Base-by-base conservation (phyloP, 495 filamentous ascomycete species). In the Penicillium flavigenum region DNA sequence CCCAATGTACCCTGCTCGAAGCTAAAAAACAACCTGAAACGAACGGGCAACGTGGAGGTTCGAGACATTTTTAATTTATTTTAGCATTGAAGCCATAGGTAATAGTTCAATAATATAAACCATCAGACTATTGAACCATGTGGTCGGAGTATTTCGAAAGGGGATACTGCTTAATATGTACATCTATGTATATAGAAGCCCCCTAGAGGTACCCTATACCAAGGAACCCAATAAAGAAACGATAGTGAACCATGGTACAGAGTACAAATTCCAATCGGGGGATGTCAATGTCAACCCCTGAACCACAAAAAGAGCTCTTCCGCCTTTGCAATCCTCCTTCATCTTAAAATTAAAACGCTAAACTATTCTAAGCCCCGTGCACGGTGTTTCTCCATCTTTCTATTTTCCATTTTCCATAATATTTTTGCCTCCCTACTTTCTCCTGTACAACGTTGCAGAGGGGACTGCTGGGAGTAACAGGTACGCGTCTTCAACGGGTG, bases 21-120 rank as follows among this genome's bases (percentile, higher is more conserved):
- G 29, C 55, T 52, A 56, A 53, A 44, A 39, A 39, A 12, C 3
- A 38, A 61, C 16, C 59, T 57, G 59, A 61, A 61, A 61, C 59
- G 59, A 62, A 59, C 46, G 46, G 50, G 16, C 16, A 39, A 39
- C 36, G 36, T 39, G 36, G 7, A 17, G 36, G 7, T 9, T 39
- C n/a, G n/a, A 39, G 11, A 34, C 31, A 14, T n/a, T 8, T 39
- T 39, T 9, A 39, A 17, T 17, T 9, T 9, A 39, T 38, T 36
- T 36, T 36, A n/a, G 36, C n/a, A 39, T 39, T 17, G 10, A 11
- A 4, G 31, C 10, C 31, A 11, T 10, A 0, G 3, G 10, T 32
- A 32, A 11, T 32, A 32, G 29, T 32, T 32, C 31, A 32, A 10
- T 11, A 11, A 36, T 31, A 29, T 26, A 55, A 47, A 32, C 22